Percentiles rank a stretch among this genome's conserved stretches.
phyloP scores from a whole-genome alignment of 495 filamentous ascomycete genomes.

The Lineolata rhizophorae region DNA sequence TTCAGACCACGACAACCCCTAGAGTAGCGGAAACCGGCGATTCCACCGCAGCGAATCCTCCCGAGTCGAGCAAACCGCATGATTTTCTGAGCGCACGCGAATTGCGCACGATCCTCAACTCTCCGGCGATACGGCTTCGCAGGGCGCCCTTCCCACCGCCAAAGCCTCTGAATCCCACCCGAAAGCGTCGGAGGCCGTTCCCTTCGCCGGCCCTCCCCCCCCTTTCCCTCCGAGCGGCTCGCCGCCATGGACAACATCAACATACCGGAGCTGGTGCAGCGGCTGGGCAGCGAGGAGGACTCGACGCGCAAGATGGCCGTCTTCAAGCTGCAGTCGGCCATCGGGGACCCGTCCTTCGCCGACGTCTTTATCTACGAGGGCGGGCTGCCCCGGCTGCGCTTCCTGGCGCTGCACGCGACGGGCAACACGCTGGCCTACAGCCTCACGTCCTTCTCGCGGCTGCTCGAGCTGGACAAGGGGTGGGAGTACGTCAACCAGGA shows the following conservation, averaged over 20 bases:
- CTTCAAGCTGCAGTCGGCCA: slow-evolving; percentile 85
- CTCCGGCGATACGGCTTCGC: no score
- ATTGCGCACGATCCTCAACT: no score
- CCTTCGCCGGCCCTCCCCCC: no score
- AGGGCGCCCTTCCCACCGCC: no score
- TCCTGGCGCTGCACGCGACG: slow-evolving; percentile 57
- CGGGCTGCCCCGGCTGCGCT: slow-evolving; percentile 57
- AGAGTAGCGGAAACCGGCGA: no score
- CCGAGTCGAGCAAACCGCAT: no score
- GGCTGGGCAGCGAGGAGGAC: slow-evolving; percentile 59
- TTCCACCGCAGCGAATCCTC: no score
- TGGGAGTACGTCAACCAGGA: slow-evolving; percentile 64
- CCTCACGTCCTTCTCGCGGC: slow-evolving; percentile 59
- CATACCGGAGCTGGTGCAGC: slow-evolving; percentile 42
- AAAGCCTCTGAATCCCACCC: no score
- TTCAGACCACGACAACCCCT: no score
- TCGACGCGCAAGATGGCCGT: slow-evolving; percentile 95
- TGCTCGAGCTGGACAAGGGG: slow-evolving; percentile 91
- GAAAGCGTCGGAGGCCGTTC: no score
- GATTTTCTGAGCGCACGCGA: no score
- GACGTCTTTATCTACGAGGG: slow-evolving; percentile 86
- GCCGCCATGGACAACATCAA: slow-evolving; percentile 32
- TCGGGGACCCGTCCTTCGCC: slow-evolving; percentile 90
- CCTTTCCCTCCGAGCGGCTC: background rate
- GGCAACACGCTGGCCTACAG: slow-evolving; percentile 94